Evolutionary conservation across 2,329 filamentous ascomycete genomes (phyloP), one percentile per base, ranked within the genome.

Genomic region (Aspergillus glaucus): DNA sequence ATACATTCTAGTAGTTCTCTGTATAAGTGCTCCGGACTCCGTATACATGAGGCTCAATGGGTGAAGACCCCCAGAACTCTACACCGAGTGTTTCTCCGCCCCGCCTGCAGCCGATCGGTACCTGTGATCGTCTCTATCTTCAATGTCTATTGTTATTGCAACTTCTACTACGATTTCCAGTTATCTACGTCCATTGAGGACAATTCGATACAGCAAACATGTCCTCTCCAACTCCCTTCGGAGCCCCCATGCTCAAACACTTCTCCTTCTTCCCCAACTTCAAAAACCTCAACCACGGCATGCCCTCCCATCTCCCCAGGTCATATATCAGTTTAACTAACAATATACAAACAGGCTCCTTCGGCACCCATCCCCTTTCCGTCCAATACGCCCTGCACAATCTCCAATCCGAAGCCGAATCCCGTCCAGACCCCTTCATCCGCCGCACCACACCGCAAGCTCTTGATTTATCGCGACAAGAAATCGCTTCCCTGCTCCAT

Each of bases 231-330:
- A 66, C 64, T 2, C 62, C 68, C 3, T 82, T 81, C 58, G 80
- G 80, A 12, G 74, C 70, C 48, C 66, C 72, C 30, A 68, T 86
- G 59, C 75, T 77, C 49, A 77, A 82, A 53, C 77, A 87, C 34
- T 93, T 92, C 63, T 68, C 82, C n/a, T 80, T 91, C 50, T 80
- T 82, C 43, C 75, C 80, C 0, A 73, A 74, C n/a, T 89, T 81
- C 65, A 76, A 74, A 45, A 90, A 89, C 62, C 71, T 94, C 46
- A 94, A 94, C 65, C 86, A 94, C 62, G 88, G 87, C 87, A 70
- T 56, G 63, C 41, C 24, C 41, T 44, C 45, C 44, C 45, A 52
- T 43, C 22, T 30, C 21, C 36, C 34, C 42, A 26, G 17, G 21
- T 17, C 40, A 44, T 8, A 32, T 9, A 37, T 30, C 12, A 46